Conservation (phyloP, 2,329 filamentous ascomycete genomes). For the Ophiocordyceps camponoti-rufipedis region DNA sequence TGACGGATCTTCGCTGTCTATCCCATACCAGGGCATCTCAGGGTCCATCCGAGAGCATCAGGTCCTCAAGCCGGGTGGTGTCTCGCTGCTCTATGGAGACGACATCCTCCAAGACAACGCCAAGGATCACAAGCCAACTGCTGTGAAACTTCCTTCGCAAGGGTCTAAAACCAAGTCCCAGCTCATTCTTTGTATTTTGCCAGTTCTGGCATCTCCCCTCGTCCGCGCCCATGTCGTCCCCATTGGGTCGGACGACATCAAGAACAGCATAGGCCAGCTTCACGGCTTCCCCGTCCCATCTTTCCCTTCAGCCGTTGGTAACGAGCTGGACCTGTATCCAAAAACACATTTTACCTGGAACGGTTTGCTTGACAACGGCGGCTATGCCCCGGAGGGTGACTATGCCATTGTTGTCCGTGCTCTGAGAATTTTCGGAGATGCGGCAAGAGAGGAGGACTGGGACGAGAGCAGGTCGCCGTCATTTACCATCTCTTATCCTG, state of each 20-base stretch:
- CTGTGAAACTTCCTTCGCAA: not conserved
- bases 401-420: not conserved
- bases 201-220: not conserved
- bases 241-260: not conserved
- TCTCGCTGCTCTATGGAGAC: not conserved
- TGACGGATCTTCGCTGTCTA: constrained; percentile 16
- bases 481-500: not conserved
- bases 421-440: not conserved
- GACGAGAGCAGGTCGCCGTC: not conserved
- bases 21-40: constrained; percentile 17
- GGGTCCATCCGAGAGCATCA: not conserved
- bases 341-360: not conserved
- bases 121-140: not conserved
- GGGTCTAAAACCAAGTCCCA: not conserved
- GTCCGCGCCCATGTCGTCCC: not conserved
- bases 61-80: not conserved
- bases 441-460: not conserved
- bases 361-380: not conserved
- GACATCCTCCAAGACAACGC: not conserved
- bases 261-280: not conserved
- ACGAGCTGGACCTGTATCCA: not conserved
- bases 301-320: not conserved
- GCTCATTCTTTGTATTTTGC: not conserved
- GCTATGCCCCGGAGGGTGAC: not conserved
- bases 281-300: not conserved